These are phyloP conservation scores for Stentor coeruleus DNA, from an alignment of 73 alveolate genomes.

Conservation along the genomic window DNA sequence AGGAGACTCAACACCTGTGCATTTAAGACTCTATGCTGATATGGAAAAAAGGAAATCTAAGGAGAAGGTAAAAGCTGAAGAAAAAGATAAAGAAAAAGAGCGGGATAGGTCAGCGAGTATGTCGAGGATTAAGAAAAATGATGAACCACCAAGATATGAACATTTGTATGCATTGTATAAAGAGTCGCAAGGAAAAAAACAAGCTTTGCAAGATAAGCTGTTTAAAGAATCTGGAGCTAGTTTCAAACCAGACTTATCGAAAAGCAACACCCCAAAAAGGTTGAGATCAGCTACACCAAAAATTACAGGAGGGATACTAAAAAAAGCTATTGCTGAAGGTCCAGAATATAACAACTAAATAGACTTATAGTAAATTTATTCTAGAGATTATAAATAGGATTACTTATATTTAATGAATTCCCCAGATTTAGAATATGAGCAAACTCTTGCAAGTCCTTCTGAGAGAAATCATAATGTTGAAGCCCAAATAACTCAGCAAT, in stretches of 20 bases:
- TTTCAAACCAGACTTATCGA: neutral
- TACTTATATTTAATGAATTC: too few species aligned
- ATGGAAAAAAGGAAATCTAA: neutral
- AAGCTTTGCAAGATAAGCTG: slow-evolving; percentile 17
- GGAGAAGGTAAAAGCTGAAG: neutral
- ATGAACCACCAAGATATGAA: slow-evolving; percentile 18
- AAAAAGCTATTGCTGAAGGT: too few species aligned
- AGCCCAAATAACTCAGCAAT: too few species aligned
- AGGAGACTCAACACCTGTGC: neutral
- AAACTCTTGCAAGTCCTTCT: too few species aligned
- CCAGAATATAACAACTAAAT: too few species aligned
- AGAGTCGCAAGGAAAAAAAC: neutral
- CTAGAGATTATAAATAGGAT: too few species aligned
- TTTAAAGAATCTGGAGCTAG: neutral
- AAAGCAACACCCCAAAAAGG: neutral
- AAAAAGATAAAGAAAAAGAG: neutral
- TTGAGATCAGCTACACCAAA: too few species aligned
- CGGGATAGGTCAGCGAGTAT: neutral
- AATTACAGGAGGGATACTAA: too few species aligned
- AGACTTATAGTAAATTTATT: too few species aligned
- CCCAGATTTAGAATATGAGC: too few species aligned
- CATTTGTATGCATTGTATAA: neutral
- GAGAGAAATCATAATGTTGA: too few species aligned
- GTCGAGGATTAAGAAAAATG: neutral
- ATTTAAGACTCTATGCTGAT: neutral